Conservation (phyloP, 768 basidiomycete species). For the Tulasnella sp. region DNA sequence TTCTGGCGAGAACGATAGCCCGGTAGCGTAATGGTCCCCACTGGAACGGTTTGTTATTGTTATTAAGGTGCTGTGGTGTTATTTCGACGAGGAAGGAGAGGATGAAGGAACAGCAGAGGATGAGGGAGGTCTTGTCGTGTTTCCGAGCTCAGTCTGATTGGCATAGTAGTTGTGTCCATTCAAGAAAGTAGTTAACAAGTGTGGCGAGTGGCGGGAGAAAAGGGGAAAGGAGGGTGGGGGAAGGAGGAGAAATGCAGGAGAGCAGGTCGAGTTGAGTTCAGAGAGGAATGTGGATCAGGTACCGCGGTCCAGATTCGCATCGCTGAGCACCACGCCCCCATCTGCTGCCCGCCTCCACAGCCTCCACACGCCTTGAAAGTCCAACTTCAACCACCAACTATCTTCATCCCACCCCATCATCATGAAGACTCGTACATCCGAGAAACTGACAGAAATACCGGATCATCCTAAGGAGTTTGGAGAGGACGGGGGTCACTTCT, state of each 20-base stretch:
- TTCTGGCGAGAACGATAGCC: not conserved
- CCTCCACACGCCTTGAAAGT: too few species aligned
- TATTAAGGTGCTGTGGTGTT: not conserved
- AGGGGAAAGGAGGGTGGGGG: not conserved
- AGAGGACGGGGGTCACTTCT: too few species aligned
- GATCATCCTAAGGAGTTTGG: too few species aligned
- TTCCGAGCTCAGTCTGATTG: not conserved
- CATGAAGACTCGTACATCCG: too few species aligned
- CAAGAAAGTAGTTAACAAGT: not conserved
- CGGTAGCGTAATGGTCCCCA: not conserved
- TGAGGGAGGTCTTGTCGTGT: slow-evolving; percentile 9
- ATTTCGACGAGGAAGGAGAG: slow-evolving; percentile 16
- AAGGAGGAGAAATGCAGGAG: not conserved
- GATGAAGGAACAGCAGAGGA: too few species aligned
- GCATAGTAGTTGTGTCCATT: not conserved
- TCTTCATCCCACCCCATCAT: too few species aligned
- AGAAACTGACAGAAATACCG: too few species aligned
- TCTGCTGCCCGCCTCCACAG: too few species aligned
- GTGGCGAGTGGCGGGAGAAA: not conserved
- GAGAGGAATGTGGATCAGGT: too few species aligned
- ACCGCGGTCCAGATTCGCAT: too few species aligned
- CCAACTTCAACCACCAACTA: too few species aligned
- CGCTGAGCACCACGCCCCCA: too few species aligned
- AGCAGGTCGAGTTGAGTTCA: not conserved
- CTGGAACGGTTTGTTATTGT: not conserved